These are phyloP conservation scores for Cladochytrium replicatum DNA, from an alignment of 192 early-diverging fungal species.

Conservation along the genomic window DNA sequence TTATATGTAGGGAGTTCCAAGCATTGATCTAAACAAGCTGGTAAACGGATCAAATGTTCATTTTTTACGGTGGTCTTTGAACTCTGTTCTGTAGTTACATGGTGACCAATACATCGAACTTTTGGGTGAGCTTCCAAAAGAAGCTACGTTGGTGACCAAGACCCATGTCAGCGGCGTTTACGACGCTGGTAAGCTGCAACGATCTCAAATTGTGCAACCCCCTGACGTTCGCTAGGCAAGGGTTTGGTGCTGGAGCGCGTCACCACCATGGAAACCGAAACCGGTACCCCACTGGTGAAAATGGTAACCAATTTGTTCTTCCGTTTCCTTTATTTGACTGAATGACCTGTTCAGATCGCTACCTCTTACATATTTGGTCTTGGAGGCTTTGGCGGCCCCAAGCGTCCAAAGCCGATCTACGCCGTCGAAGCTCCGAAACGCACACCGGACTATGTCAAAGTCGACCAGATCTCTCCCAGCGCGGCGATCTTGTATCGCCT, in stretches of 20 bases:
- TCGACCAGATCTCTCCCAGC: constrained; percentile 27
- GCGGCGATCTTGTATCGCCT: constrained; percentile 65
- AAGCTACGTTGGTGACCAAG: constrained; percentile 48
- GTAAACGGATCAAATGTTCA: constrained; percentile 70
- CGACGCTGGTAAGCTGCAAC: constrained; percentile 61
- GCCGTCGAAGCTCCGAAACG: constrained; percentile 36
- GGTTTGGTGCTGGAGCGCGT: constrained; percentile 64
- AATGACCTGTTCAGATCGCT: constrained; percentile 34
- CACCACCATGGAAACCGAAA: constrained; percentile 34
- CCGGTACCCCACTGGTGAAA: constrained; percentile 14
- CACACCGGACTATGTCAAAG: constrained; percentile 47
- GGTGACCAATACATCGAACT: constrained; percentile 63
- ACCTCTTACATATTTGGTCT: constrained; percentile 56
- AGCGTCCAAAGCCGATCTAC: constrained; percentile 47
- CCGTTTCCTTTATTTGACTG: neutral
- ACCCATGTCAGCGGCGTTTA: constrained; percentile 54
- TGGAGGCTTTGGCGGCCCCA: constrained; percentile 71
- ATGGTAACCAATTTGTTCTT: constrained; percentile 20
- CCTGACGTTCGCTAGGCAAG: constrained; percentile 22
- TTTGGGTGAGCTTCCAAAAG: constrained; percentile 42
- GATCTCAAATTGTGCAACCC: neutral
- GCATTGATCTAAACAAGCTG: constrained; percentile 54
- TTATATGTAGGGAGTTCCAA: constrained; percentile 47
- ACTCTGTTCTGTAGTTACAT: no score
- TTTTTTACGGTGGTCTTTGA: no score